These are phyloP conservation scores for Stemphylium beticola DNA, from an alignment of 2,329 filamentous ascomycete genomes.

Conservation along the genomic window DNA sequence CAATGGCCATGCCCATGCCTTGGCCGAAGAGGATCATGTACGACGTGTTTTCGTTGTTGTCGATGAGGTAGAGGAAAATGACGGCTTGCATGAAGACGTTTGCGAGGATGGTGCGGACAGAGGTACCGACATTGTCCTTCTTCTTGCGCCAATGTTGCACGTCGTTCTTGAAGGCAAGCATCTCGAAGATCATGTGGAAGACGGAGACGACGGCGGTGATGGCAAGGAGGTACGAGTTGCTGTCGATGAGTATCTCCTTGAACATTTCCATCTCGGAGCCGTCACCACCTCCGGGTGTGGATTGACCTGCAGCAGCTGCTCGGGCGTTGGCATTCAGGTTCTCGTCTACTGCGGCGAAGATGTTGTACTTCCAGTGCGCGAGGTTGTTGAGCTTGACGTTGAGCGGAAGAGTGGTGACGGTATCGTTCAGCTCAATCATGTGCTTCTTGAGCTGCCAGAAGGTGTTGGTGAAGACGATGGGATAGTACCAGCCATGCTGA, in stretches of 20 bases:
- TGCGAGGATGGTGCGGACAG: conserved; percentile 91
- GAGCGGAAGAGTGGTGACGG: conserved; percentile 79
- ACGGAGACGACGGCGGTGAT: conserved; percentile 86
- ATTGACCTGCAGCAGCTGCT: conserved; percentile 74
- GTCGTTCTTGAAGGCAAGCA: conserved; percentile 94
- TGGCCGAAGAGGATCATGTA: conserved; percentile 99
- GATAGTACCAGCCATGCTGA: conserved; percentile 91
- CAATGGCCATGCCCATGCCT: conserved; percentile 78
- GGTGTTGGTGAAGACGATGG: conserved; percentile 88
- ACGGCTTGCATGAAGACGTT: conserved; percentile 97
- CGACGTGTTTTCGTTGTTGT: conserved; percentile 96
- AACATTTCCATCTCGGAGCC: conserved; percentile 96
- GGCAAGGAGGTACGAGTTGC: conserved; percentile 86
- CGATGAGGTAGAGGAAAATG: conserved; percentile 95
- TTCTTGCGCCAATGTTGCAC: conserved; percentile 99
- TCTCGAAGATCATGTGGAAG: conserved; percentile 93
- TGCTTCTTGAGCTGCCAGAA: conserved; percentile 96
- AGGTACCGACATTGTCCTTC: conserved; percentile 98
- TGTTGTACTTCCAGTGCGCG: conserved; percentile 85
- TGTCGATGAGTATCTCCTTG: conserved; percentile 93
- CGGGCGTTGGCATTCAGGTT: conserved; percentile 83
- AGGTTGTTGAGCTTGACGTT: conserved; percentile 85
- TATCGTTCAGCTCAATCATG: conserved; percentile 91
- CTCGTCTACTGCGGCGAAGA: conserved; percentile 83
- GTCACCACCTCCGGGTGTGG: conserved; percentile 79